Evolutionary conservation across 2,329 filamentous ascomycete genomes (phyloP), one percentile per base, ranked within the genome.

Genomic region (Talaromyces sp.): DNA sequence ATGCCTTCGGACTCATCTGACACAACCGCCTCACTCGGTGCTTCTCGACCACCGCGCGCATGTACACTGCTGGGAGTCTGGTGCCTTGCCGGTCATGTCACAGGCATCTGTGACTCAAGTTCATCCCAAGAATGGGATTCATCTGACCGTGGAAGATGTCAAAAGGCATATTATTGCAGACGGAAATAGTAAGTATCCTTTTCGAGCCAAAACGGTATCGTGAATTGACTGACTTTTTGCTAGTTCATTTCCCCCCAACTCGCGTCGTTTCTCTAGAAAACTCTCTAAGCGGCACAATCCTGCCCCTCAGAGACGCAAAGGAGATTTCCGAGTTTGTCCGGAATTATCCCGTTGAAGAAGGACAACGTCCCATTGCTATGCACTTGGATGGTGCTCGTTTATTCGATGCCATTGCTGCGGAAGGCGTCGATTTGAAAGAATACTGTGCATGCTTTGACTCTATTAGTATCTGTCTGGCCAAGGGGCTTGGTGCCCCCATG

Each of bases 81-180:
- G 68, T 9, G 73, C 67, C 0, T 31, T 73, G 26, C 65, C 72
- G 0, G 64, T 69, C 4, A 58, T 75, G 41, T 73, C 70, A 1
- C 70, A 73, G 52, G 72, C 73, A n/a, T 67, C 65, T 43, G 67
- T 70, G 11, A 71, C 66, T 0, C 63, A 66, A 2, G 68, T 73
- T 1, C 59, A 69, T 49, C 69, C 74, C 3, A 56, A 58, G 11
- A 77, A 77, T 56, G 69, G 71, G 0, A 50, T 71, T 3, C 68
- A 74, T 64, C 58, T 77, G 56, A 76, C 74, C 0, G 27, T 73
- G 9, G 70, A 70, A 1, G 73, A 75, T 65, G 68, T 75, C 2
- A 68, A 68, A 59, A 67, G 67, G 56, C 61, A 69, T 59, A 66
- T 67, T 17, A 64, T 68, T 17, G 52, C 67, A 2, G 68, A 69